Evolutionary conservation across 225 moss, liverwort and hornwort species (phyloP).

Genomic region (Rhytidiadelphus loreus): DNA sequence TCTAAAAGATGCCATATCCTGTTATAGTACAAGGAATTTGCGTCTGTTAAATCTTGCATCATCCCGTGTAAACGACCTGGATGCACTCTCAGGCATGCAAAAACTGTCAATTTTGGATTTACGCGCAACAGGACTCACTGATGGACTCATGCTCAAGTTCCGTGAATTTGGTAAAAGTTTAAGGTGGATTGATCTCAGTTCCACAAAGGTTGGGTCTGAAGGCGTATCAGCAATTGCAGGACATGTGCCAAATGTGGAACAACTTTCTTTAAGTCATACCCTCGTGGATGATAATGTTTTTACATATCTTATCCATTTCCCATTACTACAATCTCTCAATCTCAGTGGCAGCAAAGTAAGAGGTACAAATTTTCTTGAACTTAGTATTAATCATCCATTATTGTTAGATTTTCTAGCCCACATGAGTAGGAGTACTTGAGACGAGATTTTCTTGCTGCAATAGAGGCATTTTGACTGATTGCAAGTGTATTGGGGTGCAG

Average conservation of each 20-base stretch:
- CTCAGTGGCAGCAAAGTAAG: constrained; percentile 32
- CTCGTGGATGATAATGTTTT: constrained; percentile 39
- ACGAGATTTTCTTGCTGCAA: background rate
- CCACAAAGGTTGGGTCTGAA: constrained; percentile 40
- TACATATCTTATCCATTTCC: constrained; percentile 26
- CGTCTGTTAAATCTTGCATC: constrained; percentile 27
- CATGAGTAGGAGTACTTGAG: background rate
- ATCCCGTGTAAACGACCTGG: constrained; percentile 13
- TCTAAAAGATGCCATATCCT: constrained; percentile 5
- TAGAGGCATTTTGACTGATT: background rate
- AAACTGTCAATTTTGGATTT: constrained; percentile 24
- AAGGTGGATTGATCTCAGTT: constrained; percentile 38
- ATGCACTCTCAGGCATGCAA: constrained; percentile 20
- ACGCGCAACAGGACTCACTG: constrained; percentile 17
- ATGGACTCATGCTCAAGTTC: constrained; percentile 31
- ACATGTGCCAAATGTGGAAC: constrained; percentile 25
- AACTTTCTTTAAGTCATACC: constrained; percentile 40
- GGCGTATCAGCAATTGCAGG: constrained; percentile 35
- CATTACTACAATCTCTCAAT: constrained; percentile 25
- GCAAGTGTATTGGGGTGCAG: constrained; percentile 2
- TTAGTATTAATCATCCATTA: background rate
- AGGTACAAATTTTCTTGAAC: constrained; percentile 3
- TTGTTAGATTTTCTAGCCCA: background rate
- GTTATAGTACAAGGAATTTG: constrained; percentile 3
- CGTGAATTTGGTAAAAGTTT: constrained; percentile 19